Evolutionary conservation across 106 monocot species (phyloP).

Genomic region (Ottelia alismoides): DNA sequence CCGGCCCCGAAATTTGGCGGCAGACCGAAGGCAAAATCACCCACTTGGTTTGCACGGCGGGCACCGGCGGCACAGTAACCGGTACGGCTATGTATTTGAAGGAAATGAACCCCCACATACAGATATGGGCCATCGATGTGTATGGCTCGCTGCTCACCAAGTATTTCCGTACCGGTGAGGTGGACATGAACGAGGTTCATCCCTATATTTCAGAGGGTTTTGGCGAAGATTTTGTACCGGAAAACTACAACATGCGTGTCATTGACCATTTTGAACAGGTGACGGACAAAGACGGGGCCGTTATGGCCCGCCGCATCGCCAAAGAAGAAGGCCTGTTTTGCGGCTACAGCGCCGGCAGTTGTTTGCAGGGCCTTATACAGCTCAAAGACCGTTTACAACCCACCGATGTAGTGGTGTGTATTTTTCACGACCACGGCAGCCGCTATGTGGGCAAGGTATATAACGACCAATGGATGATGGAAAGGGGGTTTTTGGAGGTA

Average conservation of each 20-base stretch:
- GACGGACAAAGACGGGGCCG: background rate
- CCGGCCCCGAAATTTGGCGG: too few relatives aligned
- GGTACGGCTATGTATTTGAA: too few relatives aligned
- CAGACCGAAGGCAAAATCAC: too few relatives aligned
- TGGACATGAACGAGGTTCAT: background rate
- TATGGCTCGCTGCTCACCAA: too few relatives aligned
- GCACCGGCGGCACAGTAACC: too few relatives aligned
- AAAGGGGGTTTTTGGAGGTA: background rate
- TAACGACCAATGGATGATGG: background rate
- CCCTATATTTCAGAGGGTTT: background rate
- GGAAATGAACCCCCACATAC: too few relatives aligned
- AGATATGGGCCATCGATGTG: too few relatives aligned
- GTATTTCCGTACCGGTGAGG: background rate
- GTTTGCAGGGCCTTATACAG: background rate
- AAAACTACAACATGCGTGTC: background rate
- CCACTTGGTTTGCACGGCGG: too few relatives aligned
- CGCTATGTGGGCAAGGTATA: background rate
- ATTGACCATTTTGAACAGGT: background rate
- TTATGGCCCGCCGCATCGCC: background rate
- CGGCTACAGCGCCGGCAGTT: background rate
- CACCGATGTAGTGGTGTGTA: background rate
- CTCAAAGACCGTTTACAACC: background rate
- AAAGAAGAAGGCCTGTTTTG: background rate
- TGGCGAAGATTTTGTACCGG: background rate
- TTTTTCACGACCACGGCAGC: background rate